These are phyloP conservation scores for Sindora glabra DNA, from an alignment of 306 rosid genomes.

Conservation along the genomic window DNA sequence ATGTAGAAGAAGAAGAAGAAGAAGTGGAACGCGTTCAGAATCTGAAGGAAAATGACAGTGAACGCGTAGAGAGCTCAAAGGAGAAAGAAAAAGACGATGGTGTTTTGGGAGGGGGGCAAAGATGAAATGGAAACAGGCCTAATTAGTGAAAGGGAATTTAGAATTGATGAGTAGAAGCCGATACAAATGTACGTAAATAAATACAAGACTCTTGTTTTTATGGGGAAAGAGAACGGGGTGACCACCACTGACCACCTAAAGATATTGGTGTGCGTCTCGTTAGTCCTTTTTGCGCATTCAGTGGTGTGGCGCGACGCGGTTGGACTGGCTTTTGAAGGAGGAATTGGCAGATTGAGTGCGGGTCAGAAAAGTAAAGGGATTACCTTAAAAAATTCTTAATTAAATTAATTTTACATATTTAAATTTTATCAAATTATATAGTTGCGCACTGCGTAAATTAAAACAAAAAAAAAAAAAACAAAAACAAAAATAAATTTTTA, in stretches of 20 bases:
- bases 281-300: not conserved
- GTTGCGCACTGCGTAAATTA: too few relatives aligned
- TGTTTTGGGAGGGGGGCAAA: not conserved
- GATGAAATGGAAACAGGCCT: not conserved
- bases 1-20: not conserved
- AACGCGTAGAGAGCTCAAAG: not conserved
- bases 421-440: not conserved
- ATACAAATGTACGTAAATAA: too few relatives aligned
- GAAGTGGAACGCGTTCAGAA: not conserved
- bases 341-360: constrained; percentile 10
- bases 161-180: not conserved
- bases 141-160: not conserved
- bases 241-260: constrained; percentile 2
- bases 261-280: not conserved
- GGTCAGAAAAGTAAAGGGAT: constrained; percentile 27
- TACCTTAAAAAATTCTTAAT: too few relatives aligned
- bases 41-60: too few relatives aligned
- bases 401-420: too few relatives aligned
- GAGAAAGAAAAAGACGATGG: not conserved
- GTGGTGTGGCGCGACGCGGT: not conserved
- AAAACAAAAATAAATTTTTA: too few relatives aligned
- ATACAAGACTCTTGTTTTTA: too few relatives aligned
- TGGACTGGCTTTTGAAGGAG: constrained; percentile 12
- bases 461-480: too few relatives aligned
- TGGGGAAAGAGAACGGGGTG: not conserved